Conservation (phyloP, 352 stramenopile species). For the Phytopythium sindhum region DNA sequence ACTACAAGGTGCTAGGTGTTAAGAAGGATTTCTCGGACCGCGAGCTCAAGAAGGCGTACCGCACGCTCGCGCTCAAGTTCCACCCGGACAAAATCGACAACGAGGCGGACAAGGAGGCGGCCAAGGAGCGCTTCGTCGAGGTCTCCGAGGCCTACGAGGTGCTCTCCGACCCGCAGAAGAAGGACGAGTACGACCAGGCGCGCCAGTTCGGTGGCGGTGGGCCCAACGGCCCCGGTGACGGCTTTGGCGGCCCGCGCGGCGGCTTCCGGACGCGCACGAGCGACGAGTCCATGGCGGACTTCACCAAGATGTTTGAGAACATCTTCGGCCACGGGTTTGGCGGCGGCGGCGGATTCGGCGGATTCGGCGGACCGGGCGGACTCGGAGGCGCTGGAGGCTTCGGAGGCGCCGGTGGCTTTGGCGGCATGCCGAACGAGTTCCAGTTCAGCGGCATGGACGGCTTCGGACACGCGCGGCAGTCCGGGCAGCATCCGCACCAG, state of each 20-base stretch:
- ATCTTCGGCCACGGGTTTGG: constrained; percentile 73
- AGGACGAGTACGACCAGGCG: constrained; percentile 88
- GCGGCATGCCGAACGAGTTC: constrained; percentile 61
- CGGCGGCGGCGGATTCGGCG: constrained; percentile 18
- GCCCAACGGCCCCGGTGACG: constrained; percentile 10
- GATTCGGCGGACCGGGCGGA: background rate
- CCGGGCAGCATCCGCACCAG: constrained; percentile 18
- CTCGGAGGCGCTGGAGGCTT: constrained; percentile 22
- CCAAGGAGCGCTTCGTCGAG: constrained; percentile 91
- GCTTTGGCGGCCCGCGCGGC: constrained; percentile 18
- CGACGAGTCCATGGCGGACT: constrained; percentile 65
- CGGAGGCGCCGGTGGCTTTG: constrained; percentile 18
- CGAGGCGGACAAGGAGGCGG: constrained; percentile 71
- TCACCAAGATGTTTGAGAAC: constrained; percentile 88
- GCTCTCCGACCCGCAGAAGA: constrained; percentile 87
- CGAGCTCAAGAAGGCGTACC: constrained; percentile 86
- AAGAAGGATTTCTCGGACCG: constrained; percentile 67
- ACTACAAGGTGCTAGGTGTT: constrained; percentile 82
- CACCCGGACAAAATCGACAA: constrained; percentile 89
- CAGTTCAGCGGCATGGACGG: constrained; percentile 80
- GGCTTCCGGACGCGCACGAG: constrained; percentile 25
- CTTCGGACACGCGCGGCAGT: constrained; percentile 44
- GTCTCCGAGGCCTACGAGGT: constrained; percentile 92
- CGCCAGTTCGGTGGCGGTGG: constrained; percentile 31
- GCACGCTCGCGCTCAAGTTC: constrained; percentile 87